These are phyloP conservation scores for Lolium perenne DNA, from an alignment of 176 grass and related monocot species.

Conservation along the genomic window DNA sequence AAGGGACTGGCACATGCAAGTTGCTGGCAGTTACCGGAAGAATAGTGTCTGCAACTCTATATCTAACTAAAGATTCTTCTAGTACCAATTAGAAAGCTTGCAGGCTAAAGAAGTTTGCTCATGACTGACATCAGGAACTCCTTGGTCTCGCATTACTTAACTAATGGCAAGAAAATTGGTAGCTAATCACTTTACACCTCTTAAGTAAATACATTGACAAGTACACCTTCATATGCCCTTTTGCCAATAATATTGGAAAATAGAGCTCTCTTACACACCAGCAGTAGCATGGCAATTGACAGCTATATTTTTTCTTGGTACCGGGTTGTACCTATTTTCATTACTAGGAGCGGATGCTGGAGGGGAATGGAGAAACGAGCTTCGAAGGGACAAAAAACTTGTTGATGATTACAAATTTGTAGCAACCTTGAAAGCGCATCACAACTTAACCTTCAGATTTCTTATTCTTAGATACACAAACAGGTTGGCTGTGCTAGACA, in stretches of 20 bases:
- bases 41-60: background rate
- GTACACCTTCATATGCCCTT: background rate
- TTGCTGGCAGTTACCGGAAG: background rate
- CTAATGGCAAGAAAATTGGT: background rate
- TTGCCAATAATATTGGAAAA: background rate
- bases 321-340: background rate
- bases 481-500: constrained; percentile 38
- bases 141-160: background rate
- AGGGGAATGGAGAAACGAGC: too few species aligned
- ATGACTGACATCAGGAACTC: background rate
- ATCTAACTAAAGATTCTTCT: background rate
- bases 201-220: background rate
- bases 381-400: too few species aligned
- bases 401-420: background rate
- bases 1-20: constrained; percentile 2
- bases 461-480: background rate
- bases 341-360: too few species aligned
- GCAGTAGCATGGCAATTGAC: background rate
- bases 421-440: background rate
- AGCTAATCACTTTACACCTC: background rate
- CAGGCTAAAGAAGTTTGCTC: background rate
- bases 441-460: background rate
- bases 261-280: background rate
- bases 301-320: too few species aligned
- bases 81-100: constrained; percentile 8